Base-by-base conservation (phyloP, 1,139 yeast genomes). In the Candida albicans region DNA sequence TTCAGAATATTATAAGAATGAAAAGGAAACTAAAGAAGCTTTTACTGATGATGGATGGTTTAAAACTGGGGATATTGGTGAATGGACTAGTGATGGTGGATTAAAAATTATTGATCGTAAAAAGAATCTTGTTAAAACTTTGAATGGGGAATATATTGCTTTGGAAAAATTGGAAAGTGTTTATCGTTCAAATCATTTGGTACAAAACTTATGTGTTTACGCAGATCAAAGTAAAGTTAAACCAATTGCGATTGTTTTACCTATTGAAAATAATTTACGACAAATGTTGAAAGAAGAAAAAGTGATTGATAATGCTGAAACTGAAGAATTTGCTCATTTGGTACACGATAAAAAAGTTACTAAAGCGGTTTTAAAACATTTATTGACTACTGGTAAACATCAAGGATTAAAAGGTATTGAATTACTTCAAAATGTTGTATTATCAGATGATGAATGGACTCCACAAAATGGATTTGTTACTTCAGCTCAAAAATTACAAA, bases 131-230 rank as follows among this genome's bases (percentile, higher is more conserved):
- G 96, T 95, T 57, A 95, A 95, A 78, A 95, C 99, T 15, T 75
- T 81, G 60, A 91, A 93, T 61, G 99, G 99, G 68, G 99, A 95
- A 71, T 95, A 95, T 68, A 88, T 95, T 67, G 99, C 99, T 12
- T 77, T 95, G 57, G 99, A 95, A 70, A 91, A 89, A 68, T 73
- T 93, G 55, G 98, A 91, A 68, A 75, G 89, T 27, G 68, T 76
- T 39, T 95, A 95, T 75, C 82, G 99, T 67, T 85, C 97, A 25
- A 87, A 87, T 66, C 70, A 81, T 35, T 74, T 76, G 52, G 93
- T 93, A 31, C 68, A 73, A 47, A 93, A 93, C 70, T 74, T 93
- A 52, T 91, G 98, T 71, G 91, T 89, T 52, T 91, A 90, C 62
- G 99, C 99, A 41, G 98, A 93, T 67, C 82, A 81, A 59, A 70